phyloP scores from a whole-genome alignment of 805 yeast genomes.

The Sugiyamaella valdiviana region DNA sequence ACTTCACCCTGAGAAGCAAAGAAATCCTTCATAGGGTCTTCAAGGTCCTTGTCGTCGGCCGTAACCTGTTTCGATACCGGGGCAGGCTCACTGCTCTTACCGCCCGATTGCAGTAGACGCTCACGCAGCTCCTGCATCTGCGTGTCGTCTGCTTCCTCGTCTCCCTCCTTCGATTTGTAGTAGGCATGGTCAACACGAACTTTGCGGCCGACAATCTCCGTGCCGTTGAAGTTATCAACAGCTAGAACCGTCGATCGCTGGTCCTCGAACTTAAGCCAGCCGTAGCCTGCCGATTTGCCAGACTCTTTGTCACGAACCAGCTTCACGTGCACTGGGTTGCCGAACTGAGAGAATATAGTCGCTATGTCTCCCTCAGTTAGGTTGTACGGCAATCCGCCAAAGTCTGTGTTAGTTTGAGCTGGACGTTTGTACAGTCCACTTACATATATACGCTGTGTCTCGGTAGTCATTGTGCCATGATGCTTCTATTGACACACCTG shows the following conservation, averaged over 20 bases:
- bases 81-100: background rate
- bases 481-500: slow-evolving; percentile 49
- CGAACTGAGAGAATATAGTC: slow-evolving; percentile 80
- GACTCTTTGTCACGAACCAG: slow-evolving; percentile 59
- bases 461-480: slow-evolving; percentile 88
- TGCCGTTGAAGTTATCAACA: slow-evolving; percentile 81
- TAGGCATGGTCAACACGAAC: slow-evolving; percentile 68
- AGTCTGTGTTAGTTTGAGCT: slow-evolving; percentile 26
- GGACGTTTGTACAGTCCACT: slow-evolving; percentile 11
- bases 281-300: slow-evolving; percentile 69
- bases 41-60: background rate
- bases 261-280: slow-evolving; percentile 75
- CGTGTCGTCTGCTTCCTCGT: slow-evolving; percentile 15
- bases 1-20: too few species aligned
- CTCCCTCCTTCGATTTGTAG: slow-evolving; percentile 46
- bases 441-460: slow-evolving; percentile 66
- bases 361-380: slow-evolving; percentile 71
- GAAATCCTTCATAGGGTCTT: slow-evolving; percentile 5
- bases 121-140: slow-evolving; percentile 3
- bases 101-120: background rate
- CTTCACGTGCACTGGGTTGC: slow-evolving; percentile 72
- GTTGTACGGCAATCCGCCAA: slow-evolving; percentile 64
- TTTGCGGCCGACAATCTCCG: slow-evolving; percentile 42
- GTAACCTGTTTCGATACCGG: background rate
- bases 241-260: slow-evolving; percentile 77